phyloP scores from a whole-genome alignment of 768 basidiomycete genomes.

The Sistotremastrum niveocremeum region DNA sequence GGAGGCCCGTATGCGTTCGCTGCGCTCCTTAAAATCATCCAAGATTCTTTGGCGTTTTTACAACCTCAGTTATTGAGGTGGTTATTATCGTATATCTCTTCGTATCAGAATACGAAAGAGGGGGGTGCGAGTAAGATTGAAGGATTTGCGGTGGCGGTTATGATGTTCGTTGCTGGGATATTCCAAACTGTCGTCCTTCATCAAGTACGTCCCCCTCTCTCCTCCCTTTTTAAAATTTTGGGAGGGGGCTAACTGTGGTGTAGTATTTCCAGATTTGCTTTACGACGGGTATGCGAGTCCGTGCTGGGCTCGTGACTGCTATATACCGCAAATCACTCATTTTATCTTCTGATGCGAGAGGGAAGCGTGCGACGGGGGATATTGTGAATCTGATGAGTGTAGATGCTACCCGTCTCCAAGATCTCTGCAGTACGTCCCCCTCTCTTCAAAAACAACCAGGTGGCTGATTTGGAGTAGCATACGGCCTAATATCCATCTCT shows the following conservation, averaged over 20 bases:
- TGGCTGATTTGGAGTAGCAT: too few relatives aligned
- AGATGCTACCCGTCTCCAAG: constrained; percentile 66
- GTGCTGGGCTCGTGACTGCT: constrained; percentile 72
- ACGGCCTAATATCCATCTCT: constrained; percentile 72
- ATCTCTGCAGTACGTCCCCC: constrained; percentile 36
- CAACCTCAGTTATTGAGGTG: constrained; percentile 80
- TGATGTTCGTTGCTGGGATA: constrained; percentile 77
- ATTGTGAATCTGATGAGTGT: constrained; percentile 93
- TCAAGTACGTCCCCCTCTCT: constrained; percentile 46
- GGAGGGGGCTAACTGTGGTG: too few relatives aligned
- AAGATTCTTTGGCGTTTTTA: constrained; percentile 69
- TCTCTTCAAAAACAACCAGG: too few relatives aligned
- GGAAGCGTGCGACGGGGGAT: constrained; percentile 67
- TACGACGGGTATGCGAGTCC: constrained; percentile 86
- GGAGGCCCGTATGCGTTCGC: constrained; percentile 63
- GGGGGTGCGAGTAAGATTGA: constrained; percentile 30
- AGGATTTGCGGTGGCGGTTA: constrained; percentile 61
- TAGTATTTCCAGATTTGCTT: constrained; percentile 80
- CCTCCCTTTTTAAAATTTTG: too few relatives aligned
- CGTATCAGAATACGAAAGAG: constrained; percentile 46
- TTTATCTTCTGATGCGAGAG: constrained; percentile 74
- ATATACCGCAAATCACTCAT: constrained; percentile 82
- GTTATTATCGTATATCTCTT: constrained; percentile 69
- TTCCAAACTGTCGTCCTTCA: constrained; percentile 68
- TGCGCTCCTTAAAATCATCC: constrained; percentile 51